Base-by-base conservation (phyloP, 768 basidiomycete genomes). In the Holtermannia corniformis region DNA sequence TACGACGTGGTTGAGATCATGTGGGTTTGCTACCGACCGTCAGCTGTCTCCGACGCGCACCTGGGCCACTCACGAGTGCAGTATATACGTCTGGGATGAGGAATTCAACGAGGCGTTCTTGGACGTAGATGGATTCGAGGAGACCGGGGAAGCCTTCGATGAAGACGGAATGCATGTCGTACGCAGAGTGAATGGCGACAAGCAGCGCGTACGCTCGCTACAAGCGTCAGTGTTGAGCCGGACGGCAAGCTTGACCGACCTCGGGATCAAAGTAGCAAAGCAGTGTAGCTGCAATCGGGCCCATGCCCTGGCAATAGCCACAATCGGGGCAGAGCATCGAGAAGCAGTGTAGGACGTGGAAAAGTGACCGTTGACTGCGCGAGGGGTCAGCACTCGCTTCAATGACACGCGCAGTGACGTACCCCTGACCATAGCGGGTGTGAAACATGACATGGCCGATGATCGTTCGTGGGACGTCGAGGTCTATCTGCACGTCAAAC, bases 251-350 rank as follows among this genome's bases (percentile, higher is more conserved):
- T 20, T 21, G 11, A 61, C 72, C 52, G 41, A 77, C 76, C 66
- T 90, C 87, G 5, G 95, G 89, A 58, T 85, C 84, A 68, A 90
- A 85, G 71, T 97, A 97, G 74, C 86, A 91, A 12, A 96, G 79
- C 20, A 99, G 78, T 1, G 91, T 96, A 0, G 92, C 87, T 0
- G 93, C 89, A 52, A 99, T 87, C 4, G 93, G 87, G 1, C 95
- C 92, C 95, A 99, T 99, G 55, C 95, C 95, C 74, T 99, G 95
- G 40, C 92, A 91, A 69, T 99, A 99, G 14, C 93, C 93, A 57
- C 95, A 97, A 11, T 79, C 76, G 16, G 76, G 71, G 73, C 93
- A 96, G n/a, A 78, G 76, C 19, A 92, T 77, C 1, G 90, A 92
- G 69, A 95, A 91, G 47, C 81, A 81, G 71, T 97, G 95, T 23